Evolutionary conservation across 768 basidiomycete genomes (phyloP).

Genomic region (Guyanaporus albipodus): DNA sequence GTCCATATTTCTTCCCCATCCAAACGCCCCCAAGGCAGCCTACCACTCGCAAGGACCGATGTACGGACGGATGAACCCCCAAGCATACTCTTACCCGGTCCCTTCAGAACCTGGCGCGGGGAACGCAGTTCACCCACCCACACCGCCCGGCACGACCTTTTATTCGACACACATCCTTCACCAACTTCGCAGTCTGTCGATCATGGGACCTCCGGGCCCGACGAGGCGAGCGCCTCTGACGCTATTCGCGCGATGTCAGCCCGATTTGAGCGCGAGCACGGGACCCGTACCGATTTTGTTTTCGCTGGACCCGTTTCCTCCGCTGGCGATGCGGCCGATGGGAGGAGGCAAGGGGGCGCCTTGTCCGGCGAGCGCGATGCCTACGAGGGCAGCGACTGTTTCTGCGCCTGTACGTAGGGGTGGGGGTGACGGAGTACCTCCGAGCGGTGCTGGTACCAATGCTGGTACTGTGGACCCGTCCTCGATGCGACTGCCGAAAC

Average conservation of each 20-base stretch:
- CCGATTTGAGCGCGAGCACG: conserved; percentile 45
- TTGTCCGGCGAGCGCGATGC: conserved; percentile 3
- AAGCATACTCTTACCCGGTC: conserved; percentile 11
- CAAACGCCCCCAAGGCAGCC: conserved; percentile 46
- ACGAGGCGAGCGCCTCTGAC: conserved; percentile 34
- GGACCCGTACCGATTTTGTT: conserved; percentile 64
- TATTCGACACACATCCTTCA: conserved; percentile 28
- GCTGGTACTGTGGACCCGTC: neutral
- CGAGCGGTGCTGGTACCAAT: neutral
- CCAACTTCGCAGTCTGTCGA: conserved; percentile 21
- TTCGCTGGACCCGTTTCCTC: conserved; percentile 47
- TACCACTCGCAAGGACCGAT: conserved; percentile 45
- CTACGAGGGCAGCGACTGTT: conserved; percentile 30
- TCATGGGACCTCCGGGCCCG: conserved; percentile 19
- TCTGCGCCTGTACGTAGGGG: conserved; percentile 28
- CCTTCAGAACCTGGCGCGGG: conserved; percentile 8
- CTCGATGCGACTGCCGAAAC: conserved; percentile 18
- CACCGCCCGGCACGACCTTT: conserved; percentile 26
- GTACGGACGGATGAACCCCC: conserved; percentile 43
- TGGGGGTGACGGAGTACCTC: neutral
- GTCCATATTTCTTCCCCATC: conserved; percentile 51
- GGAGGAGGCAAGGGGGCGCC: neutral
- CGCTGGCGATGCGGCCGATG: conserved; percentile 8
- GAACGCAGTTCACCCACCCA: neutral
- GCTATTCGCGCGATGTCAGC: conserved; percentile 55